These are phyloP conservation scores for Trichosporon faecale DNA, from an alignment of 1,284 basidiomycete species.

Conservation along the genomic window DNA sequence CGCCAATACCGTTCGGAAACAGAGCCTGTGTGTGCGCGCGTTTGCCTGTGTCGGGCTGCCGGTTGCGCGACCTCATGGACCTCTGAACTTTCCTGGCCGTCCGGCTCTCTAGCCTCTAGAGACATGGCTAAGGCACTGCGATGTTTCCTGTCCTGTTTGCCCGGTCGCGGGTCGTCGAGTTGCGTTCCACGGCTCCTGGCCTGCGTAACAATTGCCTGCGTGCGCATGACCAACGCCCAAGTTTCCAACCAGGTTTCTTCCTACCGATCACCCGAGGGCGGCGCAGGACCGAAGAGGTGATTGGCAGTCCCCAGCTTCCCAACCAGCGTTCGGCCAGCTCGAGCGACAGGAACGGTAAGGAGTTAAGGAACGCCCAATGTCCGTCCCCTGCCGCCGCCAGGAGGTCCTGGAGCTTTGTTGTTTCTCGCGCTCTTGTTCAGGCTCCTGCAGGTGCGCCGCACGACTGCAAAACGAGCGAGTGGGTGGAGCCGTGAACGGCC, in stretches of 20 bases:
- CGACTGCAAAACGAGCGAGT: background rate
- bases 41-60: background rate
- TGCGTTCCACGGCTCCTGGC: background rate
- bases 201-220: background rate
- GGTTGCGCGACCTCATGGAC: background rate
- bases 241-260: background rate
- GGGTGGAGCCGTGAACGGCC: background rate
- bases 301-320: background rate
- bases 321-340: background rate
- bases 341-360: background rate
- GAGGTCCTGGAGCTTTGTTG: background rate
- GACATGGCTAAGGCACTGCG: background rate
- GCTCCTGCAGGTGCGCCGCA: background rate
- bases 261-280: background rate
- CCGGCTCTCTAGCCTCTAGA: background rate
- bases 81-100: background rate
- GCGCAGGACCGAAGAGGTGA: background rate
- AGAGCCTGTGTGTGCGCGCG: background rate
- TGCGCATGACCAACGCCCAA: background rate
- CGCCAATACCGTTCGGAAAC: background rate
- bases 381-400: background rate
- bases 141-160: background rate
- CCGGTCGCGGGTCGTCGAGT: background rate
- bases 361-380: background rate
- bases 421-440: background rate